Evolutionary conservation across 2,329 filamentous ascomycete species (phyloP).

Genomic region (Aureobasidium sp.): DNA sequence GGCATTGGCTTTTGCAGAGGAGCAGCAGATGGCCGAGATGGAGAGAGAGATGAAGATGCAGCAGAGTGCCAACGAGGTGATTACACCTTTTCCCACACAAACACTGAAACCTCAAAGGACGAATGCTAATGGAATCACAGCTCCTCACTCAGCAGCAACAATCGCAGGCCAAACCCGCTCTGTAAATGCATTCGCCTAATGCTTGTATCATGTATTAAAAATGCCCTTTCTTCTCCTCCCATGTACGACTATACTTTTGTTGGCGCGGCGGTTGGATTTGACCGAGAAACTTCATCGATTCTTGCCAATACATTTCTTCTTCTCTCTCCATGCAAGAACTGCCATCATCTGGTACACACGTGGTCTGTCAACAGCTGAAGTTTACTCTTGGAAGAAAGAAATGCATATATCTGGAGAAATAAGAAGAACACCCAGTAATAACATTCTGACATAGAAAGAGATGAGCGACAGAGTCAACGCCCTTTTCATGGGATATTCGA

Average conservation of each 20-base stretch:
- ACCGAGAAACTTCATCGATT: neutral
- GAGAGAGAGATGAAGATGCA: slow-evolving; percentile 96
- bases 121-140: neutral
- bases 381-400: neutral
- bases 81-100: slow-evolving; percentile 21
- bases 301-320: neutral
- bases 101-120: too few species aligned
- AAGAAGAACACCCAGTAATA: neutral
- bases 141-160: slow-evolving; percentile 12
- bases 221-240: neutral
- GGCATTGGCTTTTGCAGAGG: slow-evolving; percentile 86
- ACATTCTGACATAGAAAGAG: too few species aligned
- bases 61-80: slow-evolving; percentile 75
- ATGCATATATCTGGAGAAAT: neutral
- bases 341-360: too few species aligned
- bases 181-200: neutral
- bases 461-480: neutral
- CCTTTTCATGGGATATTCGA: neutral
- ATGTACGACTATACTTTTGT: slow-evolving; percentile 10
- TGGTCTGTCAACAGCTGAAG: neutral
- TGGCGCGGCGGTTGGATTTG: neutral
- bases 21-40: slow-evolving; percentile 96
- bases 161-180: slow-evolving; percentile 12
- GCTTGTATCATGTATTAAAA: slow-evolving; percentile 3
- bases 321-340: neutral